Evolutionary conservation across 441 rosid genomes (phyloP), one percentile per base, ranked within the genome.

Genomic region (Pelargonium cotyledonis): DNA sequence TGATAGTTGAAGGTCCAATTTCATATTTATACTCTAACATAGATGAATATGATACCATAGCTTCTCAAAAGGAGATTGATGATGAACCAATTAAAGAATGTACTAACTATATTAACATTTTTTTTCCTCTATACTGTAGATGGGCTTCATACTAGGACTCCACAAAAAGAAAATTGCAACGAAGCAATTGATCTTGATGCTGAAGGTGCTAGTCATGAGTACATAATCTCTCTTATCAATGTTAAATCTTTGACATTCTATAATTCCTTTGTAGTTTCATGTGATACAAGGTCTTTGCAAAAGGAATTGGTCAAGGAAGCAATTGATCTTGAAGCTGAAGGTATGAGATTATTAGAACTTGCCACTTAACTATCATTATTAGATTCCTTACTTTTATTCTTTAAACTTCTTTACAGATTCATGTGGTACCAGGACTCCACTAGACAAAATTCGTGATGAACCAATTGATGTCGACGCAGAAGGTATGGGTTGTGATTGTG

Each of bases 131-230:
- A 29, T 62, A 12, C 15, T 29, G 41, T 62, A 62, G 65, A 62
- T 62, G 65, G 65, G 14, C 43, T 62, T 26, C 41, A 62, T 62
- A 26, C 4, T 26, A 29, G 6, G 65, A 29, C 11, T 60, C 64
- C 38, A 26, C 12, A 60, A n/a, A 60, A 60, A 14, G 64, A 60
- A 60, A 60, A 21, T 10, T 23, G 8, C 65, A 62, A 62, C 14
- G 65, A 62, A 62, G 65, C 65, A 26, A 62, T 62, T 62, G 65
- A 62, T 62, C 65, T 62, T 26, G 65, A 62, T 12, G 65, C 65
- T 62, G 65, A 62, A 62, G 65, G 65, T 62, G 64, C 11, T 31
- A 31, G 18, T 60, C 64, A 4, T 21, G n/a, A 15, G 11, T 60
- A 10, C 64, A 23, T 60, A 23, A 44, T 9, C 38, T 60, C 12